Evolutionary conservation across 192 early-diverging fungal genomes (phyloP).

Genomic region (Backusella circina): DNA sequence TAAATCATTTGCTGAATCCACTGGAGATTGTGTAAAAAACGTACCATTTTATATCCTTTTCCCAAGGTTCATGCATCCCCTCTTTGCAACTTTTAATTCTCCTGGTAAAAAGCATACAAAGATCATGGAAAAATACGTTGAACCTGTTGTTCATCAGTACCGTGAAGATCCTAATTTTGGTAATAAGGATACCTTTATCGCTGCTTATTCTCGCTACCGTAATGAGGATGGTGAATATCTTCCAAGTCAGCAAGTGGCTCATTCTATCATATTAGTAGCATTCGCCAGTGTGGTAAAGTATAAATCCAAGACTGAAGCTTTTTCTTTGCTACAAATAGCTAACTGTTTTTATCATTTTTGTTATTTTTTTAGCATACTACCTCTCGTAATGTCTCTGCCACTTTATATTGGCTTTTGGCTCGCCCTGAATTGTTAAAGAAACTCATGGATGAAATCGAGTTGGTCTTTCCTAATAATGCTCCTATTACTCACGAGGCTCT

Average conservation of each 20-base stretch:
- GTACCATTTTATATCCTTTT: background rate
- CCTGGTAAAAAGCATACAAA: slow-evolving; percentile 1
- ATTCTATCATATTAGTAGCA: slow-evolving; percentile 15
- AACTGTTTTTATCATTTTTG: too few relatives aligned
- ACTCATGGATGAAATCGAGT: slow-evolving; percentile 16
- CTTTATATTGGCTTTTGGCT: slow-evolving; percentile 16
- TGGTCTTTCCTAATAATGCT: background rate
- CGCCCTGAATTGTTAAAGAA: slow-evolving; percentile 12
- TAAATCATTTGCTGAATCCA: slow-evolving; percentile 15
- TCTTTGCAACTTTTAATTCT: background rate
- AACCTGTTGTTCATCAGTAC: background rate
- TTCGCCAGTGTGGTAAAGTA: too few relatives aligned
- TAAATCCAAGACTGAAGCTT: too few relatives aligned
- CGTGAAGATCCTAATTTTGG: background rate
- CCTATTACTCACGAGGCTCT: slow-evolving; percentile 12
- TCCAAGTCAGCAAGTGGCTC: background rate
- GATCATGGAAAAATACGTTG: slow-evolving; percentile 14
- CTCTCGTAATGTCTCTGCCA: background rate
- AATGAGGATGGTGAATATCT: background rate
- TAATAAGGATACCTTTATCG: background rate
- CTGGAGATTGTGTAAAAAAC: slow-evolving; percentile 14
- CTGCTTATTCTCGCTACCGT: slow-evolving; percentile 10
- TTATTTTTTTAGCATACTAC: too few relatives aligned
- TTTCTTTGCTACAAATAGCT: too few relatives aligned
- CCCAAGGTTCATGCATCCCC: slow-evolving; percentile 7